Percentiles rank a stretch among this genome's conserved stretches.
These are phyloP conservation scores for Beauveria rudraprayagi DNA, from an alignment of 2,329 filamentous ascomycete species.

Conservation along the genomic window DNA sequence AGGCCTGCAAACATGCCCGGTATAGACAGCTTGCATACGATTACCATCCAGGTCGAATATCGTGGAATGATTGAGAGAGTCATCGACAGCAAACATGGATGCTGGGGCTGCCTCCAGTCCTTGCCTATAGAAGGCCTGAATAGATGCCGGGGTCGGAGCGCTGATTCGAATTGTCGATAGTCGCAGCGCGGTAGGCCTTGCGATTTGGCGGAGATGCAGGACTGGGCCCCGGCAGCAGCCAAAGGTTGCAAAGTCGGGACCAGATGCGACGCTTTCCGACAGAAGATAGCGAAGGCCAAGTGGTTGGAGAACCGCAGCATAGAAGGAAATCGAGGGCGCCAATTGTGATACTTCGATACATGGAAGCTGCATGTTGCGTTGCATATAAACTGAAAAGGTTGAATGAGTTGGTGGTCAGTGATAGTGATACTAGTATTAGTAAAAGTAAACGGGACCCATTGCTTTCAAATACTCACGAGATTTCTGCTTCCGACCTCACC, in stretches of 20 bases:
- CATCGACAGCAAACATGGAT: conserved; percentile 29
- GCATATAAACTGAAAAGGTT: neutral
- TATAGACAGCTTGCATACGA: conserved; percentile 65
- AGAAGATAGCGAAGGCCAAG: conserved; percentile 60
- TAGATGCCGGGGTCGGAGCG: conserved; percentile 55
- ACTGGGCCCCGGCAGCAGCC: conserved; percentile 22
- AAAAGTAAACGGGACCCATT: neutral
- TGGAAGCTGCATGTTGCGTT: conserved; percentile 34
- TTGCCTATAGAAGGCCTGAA: conserved; percentile 63
- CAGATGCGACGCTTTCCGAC: conserved; percentile 4
- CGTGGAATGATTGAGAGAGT: conserved; percentile 32
- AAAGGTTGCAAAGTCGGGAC: conserved; percentile 1
- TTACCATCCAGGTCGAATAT: conserved; percentile 78
- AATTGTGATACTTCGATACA: conserved; percentile 65
- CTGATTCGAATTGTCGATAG: conserved; percentile 55
- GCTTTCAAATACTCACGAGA: neutral
- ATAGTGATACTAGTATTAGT: neutral
- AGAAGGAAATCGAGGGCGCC: conserved; percentile 74
- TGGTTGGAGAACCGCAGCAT: conserved; percentile 68
- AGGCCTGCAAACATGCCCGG: conserved; percentile 19
- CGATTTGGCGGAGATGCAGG: conserved; percentile 38
- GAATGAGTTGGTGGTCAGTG: neutral
- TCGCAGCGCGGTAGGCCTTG: conserved; percentile 31
- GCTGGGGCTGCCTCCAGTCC: conserved; percentile 53
- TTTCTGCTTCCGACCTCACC: neutral